Evolutionary conservation across 768 basidiomycete species (phyloP).

Genomic region (Boletus pseudopeckii): DNA sequence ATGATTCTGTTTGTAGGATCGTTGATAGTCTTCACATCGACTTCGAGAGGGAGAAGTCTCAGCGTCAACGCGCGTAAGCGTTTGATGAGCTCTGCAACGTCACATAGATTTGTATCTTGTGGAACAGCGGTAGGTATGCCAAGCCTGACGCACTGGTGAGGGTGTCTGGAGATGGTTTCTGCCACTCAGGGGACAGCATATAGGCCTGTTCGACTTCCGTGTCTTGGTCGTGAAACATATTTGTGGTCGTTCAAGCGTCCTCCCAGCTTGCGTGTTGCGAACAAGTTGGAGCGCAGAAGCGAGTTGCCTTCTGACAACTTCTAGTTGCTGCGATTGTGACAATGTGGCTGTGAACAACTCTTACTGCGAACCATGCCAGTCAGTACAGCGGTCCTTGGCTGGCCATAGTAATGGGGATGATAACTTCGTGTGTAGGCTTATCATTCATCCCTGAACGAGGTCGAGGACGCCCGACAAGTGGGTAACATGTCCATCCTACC

Average conservation of each 20-base stretch:
- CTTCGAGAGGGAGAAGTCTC: slow-evolving; percentile 76
- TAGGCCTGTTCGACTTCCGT: slow-evolving; percentile 40
- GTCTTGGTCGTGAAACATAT: slow-evolving; percentile 28
- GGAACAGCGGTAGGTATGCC: neutral
- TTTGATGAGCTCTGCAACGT: slow-evolving; percentile 65
- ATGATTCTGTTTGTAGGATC: slow-evolving; percentile 82
- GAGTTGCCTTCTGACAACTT: too few relatives aligned
- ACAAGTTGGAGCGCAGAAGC: neutral
- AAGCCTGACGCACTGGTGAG: slow-evolving; percentile 58
- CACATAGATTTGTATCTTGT: neutral
- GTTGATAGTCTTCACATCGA: slow-evolving; percentile 59
- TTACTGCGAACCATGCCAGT: slow-evolving; percentile 47
- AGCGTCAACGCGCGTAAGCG: slow-evolving; percentile 75
- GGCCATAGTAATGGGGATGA: neutral
- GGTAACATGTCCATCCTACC: slow-evolving; percentile 91
- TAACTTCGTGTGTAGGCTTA: slow-evolving; percentile 65
- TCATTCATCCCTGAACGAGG: slow-evolving; percentile 90
- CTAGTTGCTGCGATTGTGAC: neutral
- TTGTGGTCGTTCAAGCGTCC: neutral
- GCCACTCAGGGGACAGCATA: slow-evolving; percentile 42
- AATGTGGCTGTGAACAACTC: slow-evolving; percentile 26
- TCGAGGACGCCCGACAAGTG: slow-evolving; percentile 73
- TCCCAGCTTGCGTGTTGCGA: neutral
- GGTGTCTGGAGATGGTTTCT: slow-evolving; percentile 64
- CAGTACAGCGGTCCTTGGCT: slow-evolving; percentile 27